phyloP scores from a whole-genome alignment of 495 filamentous ascomycete genomes.

The Penicillium coffeae region DNA sequence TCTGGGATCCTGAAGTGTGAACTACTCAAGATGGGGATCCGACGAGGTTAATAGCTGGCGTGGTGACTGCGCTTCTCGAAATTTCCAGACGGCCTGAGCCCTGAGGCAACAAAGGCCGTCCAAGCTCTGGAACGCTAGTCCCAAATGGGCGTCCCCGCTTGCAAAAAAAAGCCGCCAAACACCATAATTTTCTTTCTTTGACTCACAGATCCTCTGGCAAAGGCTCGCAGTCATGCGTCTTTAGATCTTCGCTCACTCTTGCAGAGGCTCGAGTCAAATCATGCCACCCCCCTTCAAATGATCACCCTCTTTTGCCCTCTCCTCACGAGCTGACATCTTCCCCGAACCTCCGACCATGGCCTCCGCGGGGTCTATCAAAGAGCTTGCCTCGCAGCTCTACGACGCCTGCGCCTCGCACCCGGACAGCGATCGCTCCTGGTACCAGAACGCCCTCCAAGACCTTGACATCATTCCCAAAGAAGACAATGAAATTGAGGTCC shows the following conservation, averaged over 20 bases:
- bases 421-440: constrained; percentile 52
- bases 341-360: constrained; percentile 25
- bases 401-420: constrained; percentile 38
- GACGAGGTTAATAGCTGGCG: constrained; percentile 20
- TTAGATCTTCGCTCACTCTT: constrained; percentile 22
- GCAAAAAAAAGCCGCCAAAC: constrained; percentile 30
- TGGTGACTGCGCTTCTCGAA: constrained; percentile 44
- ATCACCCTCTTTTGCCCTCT: constrained; percentile 10
- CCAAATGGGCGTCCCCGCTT: constrained; percentile 22
- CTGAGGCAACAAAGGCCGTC: constrained; percentile 24
- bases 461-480: constrained; percentile 55
- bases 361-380: constrained; percentile 34
- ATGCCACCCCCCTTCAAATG: constrained; percentile 20
- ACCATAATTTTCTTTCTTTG: constrained; percentile 19
- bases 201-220: constrained; percentile 1
- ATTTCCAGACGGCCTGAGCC: constrained; percentile 37
- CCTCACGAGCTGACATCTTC: constrained; percentile 5
- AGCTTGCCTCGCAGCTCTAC: constrained; percentile 45
- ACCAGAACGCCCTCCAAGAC: constrained; percentile 62
- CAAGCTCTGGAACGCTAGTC: constrained; percentile 30
- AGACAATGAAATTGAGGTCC: constrained; percentile 47
- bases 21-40: neutral
- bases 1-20: neutral
- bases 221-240: constrained; percentile 15
- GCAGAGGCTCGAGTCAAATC: constrained; percentile 19